phyloP scores from a whole-genome alignment of 2,329 filamentous ascomycete species.

The Claviceps maximensis region DNA sequence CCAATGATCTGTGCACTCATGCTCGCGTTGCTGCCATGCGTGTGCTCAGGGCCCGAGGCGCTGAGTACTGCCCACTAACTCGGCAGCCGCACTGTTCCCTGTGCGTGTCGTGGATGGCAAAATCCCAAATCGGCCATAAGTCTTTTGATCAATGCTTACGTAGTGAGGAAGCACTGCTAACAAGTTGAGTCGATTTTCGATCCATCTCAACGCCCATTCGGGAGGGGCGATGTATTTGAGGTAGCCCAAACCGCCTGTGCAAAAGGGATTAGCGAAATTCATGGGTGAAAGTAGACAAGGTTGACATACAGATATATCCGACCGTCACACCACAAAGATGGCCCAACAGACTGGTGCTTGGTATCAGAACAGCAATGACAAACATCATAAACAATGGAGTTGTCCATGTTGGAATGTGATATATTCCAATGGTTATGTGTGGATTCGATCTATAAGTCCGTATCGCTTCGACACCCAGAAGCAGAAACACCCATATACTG shows the following conservation, averaged over 20 bases:
- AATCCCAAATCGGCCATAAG: constrained; percentile 82
- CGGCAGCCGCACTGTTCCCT: constrained; percentile 36
- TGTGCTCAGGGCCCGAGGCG: constrained; percentile 50
- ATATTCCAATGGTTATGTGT: constrained; percentile 48
- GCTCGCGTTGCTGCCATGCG: not conserved
- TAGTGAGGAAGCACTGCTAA: constrained; percentile 78
- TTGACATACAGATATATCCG: constrained; percentile 67
- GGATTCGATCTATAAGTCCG: constrained; percentile 76
- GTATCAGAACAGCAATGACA: constrained; percentile 62
- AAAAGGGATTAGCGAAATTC: not conserved
- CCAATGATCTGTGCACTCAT: not conserved
- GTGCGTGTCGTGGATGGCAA: constrained; percentile 46
- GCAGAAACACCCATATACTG: constrained; percentile 85
- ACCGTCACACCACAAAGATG: constrained; percentile 74
- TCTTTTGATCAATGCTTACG: constrained; percentile 90
- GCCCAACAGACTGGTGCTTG: constrained; percentile 71
- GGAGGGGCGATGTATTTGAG: constrained; percentile 82
- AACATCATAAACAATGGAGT: constrained; percentile 69
- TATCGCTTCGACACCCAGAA: constrained; percentile 74
- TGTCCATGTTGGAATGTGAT: constrained; percentile 80
- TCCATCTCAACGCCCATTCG: constrained; percentile 74
- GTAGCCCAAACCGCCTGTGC: constrained; percentile 67
- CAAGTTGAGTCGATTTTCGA: constrained; percentile 79
- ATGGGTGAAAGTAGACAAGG: not conserved
- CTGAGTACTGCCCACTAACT: constrained; percentile 48